These are phyloP conservation scores for Hygrophorus russula DNA, from an alignment of 768 basidiomycete species.

Conservation along the genomic window DNA sequence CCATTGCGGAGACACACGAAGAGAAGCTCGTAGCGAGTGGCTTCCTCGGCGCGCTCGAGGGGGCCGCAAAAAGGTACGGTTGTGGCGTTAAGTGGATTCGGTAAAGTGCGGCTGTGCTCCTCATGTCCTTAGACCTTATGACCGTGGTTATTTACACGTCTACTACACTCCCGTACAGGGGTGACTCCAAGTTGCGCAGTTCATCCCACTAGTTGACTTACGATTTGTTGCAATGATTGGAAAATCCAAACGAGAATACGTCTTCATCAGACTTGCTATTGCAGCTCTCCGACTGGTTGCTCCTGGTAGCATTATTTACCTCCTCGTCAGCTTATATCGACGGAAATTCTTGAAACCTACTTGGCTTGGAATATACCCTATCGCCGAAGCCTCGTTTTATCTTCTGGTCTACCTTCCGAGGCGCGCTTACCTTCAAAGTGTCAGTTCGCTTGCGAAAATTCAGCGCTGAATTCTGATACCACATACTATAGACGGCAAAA, in stretches of 20 bases:
- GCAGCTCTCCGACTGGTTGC: slow-evolving; percentile 33
- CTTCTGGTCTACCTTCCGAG: slow-evolving; percentile 38
- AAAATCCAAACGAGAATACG: slow-evolving; percentile 36
- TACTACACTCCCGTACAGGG: no score
- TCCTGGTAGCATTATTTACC: slow-evolving; percentile 33
- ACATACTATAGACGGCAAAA: slow-evolving; percentile 18
- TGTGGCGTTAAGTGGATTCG: not conserved
- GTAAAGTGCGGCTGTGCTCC: no score
- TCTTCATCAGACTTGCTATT: slow-evolving; percentile 40
- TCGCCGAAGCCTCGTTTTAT: slow-evolving; percentile 38
- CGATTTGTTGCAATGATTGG: slow-evolving; percentile 27
- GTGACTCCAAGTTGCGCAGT: no score
- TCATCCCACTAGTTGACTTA: no score
- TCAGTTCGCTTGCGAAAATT: slow-evolving; percentile 12
- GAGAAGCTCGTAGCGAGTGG: not conserved
- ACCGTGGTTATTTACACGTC: no score
- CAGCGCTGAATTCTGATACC: not conserved
- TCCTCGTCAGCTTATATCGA: slow-evolving; percentile 16
- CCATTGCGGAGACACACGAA: slow-evolving; percentile 3
- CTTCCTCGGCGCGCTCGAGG: slow-evolving; percentile 1
- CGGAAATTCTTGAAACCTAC: slow-evolving; percentile 17
- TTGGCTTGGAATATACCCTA: slow-evolving; percentile 22
- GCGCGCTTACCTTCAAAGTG: slow-evolving; percentile 34
- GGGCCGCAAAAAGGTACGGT: not conserved
- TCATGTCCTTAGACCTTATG: no score